Base-by-base conservation (phyloP, 2,329 filamentous ascomycete genomes). In the Pseudohalonectria lignicola region DNA sequence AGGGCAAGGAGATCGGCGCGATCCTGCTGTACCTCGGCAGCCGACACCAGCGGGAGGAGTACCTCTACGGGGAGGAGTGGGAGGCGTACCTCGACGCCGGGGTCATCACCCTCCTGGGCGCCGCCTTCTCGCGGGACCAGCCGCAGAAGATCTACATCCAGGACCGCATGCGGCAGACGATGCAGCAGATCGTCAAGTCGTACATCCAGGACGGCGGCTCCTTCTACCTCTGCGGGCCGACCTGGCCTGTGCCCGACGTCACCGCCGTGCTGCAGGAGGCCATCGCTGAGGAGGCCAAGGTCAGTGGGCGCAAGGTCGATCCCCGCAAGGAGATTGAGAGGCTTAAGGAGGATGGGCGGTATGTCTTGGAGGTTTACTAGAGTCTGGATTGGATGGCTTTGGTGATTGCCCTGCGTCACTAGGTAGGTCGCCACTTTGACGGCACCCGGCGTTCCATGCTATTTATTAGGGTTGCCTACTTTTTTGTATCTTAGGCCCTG, bases 71-170 rank as follows among this genome's bases (percentile, higher is more conserved):
- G 44, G 92, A 98, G 62, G 92, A 98, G 62, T 98, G 92, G 92
- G 92, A 98, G 62, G 92, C 92, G 0, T 98, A 98, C 63, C 77
- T 92, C 55, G 90, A 88, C 43, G 87, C 92, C 0, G 92, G 92
- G 37, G 86, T 98, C 50, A 88, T 98, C 57, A 98, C 92, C 1
- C 74, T 94, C 31, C 76, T 98, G 36, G 92, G 92, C 37, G 79
- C 86, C 37, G 92, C 92, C 31, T 98, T 98, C 71, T 94, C 86
- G 42, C 82, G 92, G 57, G 92, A 98, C 57, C 92, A 98, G 72
- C 83, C 86, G 13, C 74, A 95, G 67, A 98, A 98, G 79, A 94
- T 98, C 47, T 98, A 98, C 64, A 98, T 98, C 55, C 92, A 98
- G 69, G 92, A 98, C 59, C 78, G 88, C 48, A 98, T 98, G 92